Evolutionary conservation across 2,329 filamentous ascomycete species (phyloP), one percentile per base, ranked within the genome.

Genomic region (Penicillium psychrosexuale): DNA sequence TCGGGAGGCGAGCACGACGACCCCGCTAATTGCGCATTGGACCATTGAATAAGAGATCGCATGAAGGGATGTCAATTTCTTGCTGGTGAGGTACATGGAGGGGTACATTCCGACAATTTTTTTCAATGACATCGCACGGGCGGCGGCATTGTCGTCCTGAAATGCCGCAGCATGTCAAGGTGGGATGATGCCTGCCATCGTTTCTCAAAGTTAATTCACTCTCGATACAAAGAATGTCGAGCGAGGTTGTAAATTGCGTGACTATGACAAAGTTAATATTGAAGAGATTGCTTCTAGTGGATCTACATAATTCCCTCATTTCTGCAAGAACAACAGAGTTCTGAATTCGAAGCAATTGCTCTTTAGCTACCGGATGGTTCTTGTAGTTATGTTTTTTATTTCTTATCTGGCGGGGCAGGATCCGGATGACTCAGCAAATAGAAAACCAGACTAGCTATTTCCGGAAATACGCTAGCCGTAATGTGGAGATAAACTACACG

Each of bases 401-500:
- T 33, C 43, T 53, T 48, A 53, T 53, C 50, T 39, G 36, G 50
- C 43, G 50, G 50, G 50, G 43, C 36, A 52, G 47, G 34, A 53
- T 34, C 27, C 40, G 15, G 34, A 47, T 47, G 34, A 52, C 50
- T 52, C 50, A 53, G 58, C 50, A 44, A 30, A 37, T 38, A 44
- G 3, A 34, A 48, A 57, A 28, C 22, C 12, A 24, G 19, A 15
- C 45, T 48, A 57, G 54, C 38, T 33, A 47, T 48, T 54, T 59
- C 48, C 33, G 37, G 46, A 36, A 53, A n/a, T 13, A 5, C 52
- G 51, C 52, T 54, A 57, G 54, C 37, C 39, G 37, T 28, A 49
- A 40, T 48, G 49, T 53, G 52, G 54, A 17, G 33, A 33, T 48
- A 30, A 9, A 3, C 5, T 31, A 7, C 62, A 64, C 61, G 62